Evolutionary conservation across 2,329 filamentous ascomycete species (phyloP), one percentile per base, ranked within the genome.

Genomic region (Fusarium torulosum): DNA sequence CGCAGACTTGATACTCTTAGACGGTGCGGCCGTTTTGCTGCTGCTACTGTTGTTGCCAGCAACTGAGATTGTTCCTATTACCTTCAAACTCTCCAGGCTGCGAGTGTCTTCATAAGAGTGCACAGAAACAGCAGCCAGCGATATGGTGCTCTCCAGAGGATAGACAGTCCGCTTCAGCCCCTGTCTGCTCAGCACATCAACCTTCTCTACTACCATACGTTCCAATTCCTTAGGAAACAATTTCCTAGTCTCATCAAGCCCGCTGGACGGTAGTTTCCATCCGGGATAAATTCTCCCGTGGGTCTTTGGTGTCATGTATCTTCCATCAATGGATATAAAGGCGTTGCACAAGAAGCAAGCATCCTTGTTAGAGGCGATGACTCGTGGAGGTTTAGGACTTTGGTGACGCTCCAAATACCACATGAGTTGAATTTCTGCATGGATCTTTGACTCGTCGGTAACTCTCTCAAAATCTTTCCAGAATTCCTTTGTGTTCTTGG

Each of bases 371-470:
- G 65, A 64, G n/a, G 63, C 59, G 14, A 73, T 69, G 2, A 73
- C 27, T 31, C 71, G 47, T 1, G 70, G 67, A 6, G 53, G 58
- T 3, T 15, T 43, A 19, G 50, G 37, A 17, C n/a, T 33, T 40
- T 25, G 37, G 13, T 53, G 54, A 19, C 42, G 33, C 5, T 67
- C 54, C 3, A 71, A 38, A 23, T 73, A 53, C 53, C 66, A 69
- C 3, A 67, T 41, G 17, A 72, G 66, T 42, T 72, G 70, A 6
- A 72, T 64, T 45, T 73, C 71, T 10, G 70, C 68, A 29, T 73
- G 68, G 7, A 72, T 49, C 31, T 52, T 72, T 4, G 56, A 44
- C 3, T 55, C 40, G 4, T 23, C 44, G 11, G 40, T 40, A 6
- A 17, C 10, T 13, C 9, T 31, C 9, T 37, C 23, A 8, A 60